Conservation (phyloP, 352 stramenopile species). For the Phytophthora citricola region DNA sequence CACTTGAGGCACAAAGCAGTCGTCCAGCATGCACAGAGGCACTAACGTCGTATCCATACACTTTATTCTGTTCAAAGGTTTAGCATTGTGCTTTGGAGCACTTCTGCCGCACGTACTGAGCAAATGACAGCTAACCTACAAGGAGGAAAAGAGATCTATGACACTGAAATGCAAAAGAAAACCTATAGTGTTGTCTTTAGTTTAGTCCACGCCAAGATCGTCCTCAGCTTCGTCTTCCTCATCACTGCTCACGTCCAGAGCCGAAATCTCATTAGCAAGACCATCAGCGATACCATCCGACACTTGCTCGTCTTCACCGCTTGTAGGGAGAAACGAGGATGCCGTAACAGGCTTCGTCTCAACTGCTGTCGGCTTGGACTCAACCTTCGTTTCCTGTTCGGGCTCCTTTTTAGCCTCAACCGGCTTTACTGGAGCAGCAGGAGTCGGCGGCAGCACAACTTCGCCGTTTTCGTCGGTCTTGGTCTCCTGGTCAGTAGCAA, state of each 20-base stretch:
- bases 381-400: slow-evolving; percentile 20
- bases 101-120: neutral
- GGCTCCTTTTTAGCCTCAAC: slow-evolving; percentile 29
- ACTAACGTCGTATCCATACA: slow-evolving; percentile 42
- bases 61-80: slow-evolving; percentile 34
- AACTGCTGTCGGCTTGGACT: slow-evolving; percentile 23
- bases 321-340: slow-evolving; percentile 46
- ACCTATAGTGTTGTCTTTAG: neutral
- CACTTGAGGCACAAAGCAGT: slow-evolving; percentile 21
- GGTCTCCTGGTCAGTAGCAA: slow-evolving; percentile 55
- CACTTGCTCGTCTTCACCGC: slow-evolving; percentile 69
- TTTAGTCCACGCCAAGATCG: slow-evolving; percentile 59
- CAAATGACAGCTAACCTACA: neutral
- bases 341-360: slow-evolving; percentile 26
- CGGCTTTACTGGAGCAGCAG: slow-evolving; percentile 17
- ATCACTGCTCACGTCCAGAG: slow-evolving; percentile 86
- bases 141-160: slow-evolving; percentile 25
- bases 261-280: slow-evolving; percentile 71
- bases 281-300: slow-evolving; percentile 68
- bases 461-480: slow-evolving; percentile 42
- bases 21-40: slow-evolving; percentile 20
- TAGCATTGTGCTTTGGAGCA: neutral
- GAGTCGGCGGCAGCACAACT: slow-evolving; percentile 20
- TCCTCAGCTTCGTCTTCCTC: slow-evolving; percentile 66
- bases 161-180: slow-evolving; percentile 16